A percentile compares a stretch with the other conserved stretches of the same genome.
Conservation (phyloP, 257 asterid genomes). For the Nicotiana attenuata region DNA sequence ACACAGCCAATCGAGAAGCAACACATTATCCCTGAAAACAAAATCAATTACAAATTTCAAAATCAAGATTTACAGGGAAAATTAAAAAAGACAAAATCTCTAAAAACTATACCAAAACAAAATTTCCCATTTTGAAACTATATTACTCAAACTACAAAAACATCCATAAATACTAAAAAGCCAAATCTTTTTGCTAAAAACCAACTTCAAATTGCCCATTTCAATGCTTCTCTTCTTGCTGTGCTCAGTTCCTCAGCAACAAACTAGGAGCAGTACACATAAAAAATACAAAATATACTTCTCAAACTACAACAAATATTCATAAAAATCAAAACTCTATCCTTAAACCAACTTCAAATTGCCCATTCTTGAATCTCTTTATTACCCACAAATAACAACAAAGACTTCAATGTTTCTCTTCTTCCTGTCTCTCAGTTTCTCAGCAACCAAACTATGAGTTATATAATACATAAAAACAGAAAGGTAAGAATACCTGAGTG, state of each 20-base stretch:
- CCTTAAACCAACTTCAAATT: not conserved
- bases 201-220: not conserved
- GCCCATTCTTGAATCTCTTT: not conserved
- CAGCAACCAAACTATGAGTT: not conserved
- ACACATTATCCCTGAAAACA: conserved; percentile 11
- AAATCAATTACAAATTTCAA: not conserved
- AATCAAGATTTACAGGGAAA: not conserved
- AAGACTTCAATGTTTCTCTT: not conserved
- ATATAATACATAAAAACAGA: not conserved
- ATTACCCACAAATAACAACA: not conserved
- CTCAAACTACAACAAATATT: not conserved
- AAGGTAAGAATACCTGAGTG: conserved; percentile 6
- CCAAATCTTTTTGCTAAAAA: not conserved
- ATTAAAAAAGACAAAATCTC: not conserved
- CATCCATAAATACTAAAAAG: not conserved
- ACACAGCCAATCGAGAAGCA: not conserved
- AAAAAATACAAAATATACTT: not conserved
- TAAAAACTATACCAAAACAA: not conserved
- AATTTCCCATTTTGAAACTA: not conserved
- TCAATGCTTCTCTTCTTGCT: not conserved
- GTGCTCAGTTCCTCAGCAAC: not conserved
- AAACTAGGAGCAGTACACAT: not conserved
- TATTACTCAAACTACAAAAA: not conserved
- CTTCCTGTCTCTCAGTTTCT: not conserved
- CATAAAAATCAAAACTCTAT: not conserved